Conservation (phyloP, 805 yeast species). For the Spathaspora girioi region DNA sequence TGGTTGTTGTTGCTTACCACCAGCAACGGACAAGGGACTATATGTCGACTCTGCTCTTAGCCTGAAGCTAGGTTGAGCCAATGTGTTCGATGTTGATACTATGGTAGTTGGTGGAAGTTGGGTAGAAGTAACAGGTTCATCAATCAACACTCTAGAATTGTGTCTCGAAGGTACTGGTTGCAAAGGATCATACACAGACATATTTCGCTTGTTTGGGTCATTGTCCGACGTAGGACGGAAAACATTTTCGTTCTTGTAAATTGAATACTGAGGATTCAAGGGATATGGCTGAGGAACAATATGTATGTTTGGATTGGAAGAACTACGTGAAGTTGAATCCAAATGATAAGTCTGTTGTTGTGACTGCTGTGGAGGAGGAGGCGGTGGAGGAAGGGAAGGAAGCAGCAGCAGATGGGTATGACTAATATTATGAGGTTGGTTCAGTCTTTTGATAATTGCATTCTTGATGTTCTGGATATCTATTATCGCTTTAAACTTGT, state of each 20-base stretch:
- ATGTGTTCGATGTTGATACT: not conserved
- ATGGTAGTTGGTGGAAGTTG: conserved; percentile 4
- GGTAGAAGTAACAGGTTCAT: conserved; percentile 4
- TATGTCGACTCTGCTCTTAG: conserved; percentile 12
- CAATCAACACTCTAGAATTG: conserved; percentile 7
- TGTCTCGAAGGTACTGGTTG: conserved; percentile 25
- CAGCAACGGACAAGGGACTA: conserved; percentile 15
- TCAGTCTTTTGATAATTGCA: not conserved
- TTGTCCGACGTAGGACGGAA: conserved; percentile 4
- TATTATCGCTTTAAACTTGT: not conserved
- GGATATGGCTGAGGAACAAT: conserved; percentile 35
- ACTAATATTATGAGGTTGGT: not conserved
- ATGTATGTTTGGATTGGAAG: conserved; percentile 9
- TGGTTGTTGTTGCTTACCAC: conserved; percentile 4
- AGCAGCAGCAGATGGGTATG: not conserved
- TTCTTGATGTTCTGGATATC: conserved; percentile 1
- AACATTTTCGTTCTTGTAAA: conserved; percentile 16
- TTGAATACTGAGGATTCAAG: conserved; percentile 31
- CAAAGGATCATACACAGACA: conserved; percentile 39
- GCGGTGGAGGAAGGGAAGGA: not conserved
- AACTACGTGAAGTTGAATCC: conserved; percentile 5
- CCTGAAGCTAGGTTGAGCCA: conserved; percentile 5
- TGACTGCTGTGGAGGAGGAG: conserved; percentile 5
- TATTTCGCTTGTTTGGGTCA: conserved; percentile 12
- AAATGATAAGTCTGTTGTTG: not conserved